Percentiles rank a stretch among this genome's conserved stretches.
phyloP scores from a whole-genome alignment of 805 yeast genomes.

The Grigorovia transvaalensis region DNA sequence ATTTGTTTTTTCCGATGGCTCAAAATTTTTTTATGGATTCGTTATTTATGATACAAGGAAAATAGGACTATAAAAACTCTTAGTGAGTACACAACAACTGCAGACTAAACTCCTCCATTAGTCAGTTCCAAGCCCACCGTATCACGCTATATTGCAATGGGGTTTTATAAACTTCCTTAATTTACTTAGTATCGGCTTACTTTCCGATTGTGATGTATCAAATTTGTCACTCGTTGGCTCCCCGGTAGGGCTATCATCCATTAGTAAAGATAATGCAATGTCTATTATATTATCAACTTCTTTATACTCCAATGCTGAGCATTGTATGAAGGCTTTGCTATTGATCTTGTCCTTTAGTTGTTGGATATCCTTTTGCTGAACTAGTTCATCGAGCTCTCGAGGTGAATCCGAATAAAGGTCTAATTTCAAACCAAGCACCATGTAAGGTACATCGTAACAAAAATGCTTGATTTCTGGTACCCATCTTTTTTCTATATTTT shows the following conservation, averaged over 20 bases:
- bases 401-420: slow-evolving; percentile 38
- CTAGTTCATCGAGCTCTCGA: slow-evolving; percentile 12
- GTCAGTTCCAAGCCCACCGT: too few species aligned
- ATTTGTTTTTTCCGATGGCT: neutral
- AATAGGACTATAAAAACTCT: neutral
- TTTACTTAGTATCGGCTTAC: neutral
- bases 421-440: slow-evolving; percentile 74
- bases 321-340: neutral
- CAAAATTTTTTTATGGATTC: neutral
- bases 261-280: neutral
- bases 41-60: neutral
- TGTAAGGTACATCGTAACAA: slow-evolving; percentile 68
- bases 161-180: neutral
- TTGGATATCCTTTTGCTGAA: slow-evolving; percentile 40
- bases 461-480: slow-evolving; percentile 75
- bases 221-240: too few species aligned
- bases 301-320: neutral
- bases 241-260: neutral
- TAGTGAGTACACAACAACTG: too few species aligned
- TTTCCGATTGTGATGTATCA: neutral
- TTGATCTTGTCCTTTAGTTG: slow-evolving; percentile 42
- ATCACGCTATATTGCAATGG: neutral
- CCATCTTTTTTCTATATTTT: slow-evolving; percentile 75
- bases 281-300: neutral
- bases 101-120: too few species aligned